phyloP scores from a whole-genome alignment of 768 basidiomycete genomes.

The Suillus ampliporus region DNA sequence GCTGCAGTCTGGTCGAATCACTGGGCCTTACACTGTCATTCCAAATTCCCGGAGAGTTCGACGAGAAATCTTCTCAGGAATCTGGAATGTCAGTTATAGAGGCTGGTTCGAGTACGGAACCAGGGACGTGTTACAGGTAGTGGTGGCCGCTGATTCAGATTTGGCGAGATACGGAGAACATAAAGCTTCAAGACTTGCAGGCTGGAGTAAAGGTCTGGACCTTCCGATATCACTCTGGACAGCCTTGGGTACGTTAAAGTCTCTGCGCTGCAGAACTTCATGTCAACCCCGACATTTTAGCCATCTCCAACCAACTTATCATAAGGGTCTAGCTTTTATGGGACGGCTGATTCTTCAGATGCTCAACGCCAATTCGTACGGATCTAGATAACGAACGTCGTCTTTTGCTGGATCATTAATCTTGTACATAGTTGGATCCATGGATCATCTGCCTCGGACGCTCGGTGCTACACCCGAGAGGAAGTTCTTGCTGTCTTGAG shows the following conservation, averaged over 20 bases:
- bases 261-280: not conserved
- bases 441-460: constrained; percentile 60
- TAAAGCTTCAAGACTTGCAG: too few relatives aligned
- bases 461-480: constrained; percentile 84
- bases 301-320: constrained; percentile 88
- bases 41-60: too few relatives aligned
- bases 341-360: constrained; percentile 70
- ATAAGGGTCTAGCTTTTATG: constrained; percentile 94
- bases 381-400: constrained; percentile 91
- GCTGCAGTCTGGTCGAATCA: too few relatives aligned
- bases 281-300: constrained; percentile 43
- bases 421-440: constrained; percentile 4
- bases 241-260: constrained; percentile 82
- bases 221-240: constrained; percentile 82
- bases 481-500: constrained; percentile 71
- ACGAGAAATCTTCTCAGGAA: too few relatives aligned
- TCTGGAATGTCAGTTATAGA: too few relatives aligned
- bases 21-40: too few relatives aligned
- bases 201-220: constrained; percentile 88
- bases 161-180: too few relatives aligned
- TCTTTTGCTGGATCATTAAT: not conserved
- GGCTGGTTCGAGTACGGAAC: too few relatives aligned
- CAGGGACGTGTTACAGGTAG: too few relatives aligned
- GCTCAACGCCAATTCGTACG: constrained; percentile 75
- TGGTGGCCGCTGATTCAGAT: too few relatives aligned